Percentiles rank a stretch among this genome's conserved stretches.
Conservation (phyloP, 768 basidiomycete genomes). For the Amanita thiersii region DNA sequence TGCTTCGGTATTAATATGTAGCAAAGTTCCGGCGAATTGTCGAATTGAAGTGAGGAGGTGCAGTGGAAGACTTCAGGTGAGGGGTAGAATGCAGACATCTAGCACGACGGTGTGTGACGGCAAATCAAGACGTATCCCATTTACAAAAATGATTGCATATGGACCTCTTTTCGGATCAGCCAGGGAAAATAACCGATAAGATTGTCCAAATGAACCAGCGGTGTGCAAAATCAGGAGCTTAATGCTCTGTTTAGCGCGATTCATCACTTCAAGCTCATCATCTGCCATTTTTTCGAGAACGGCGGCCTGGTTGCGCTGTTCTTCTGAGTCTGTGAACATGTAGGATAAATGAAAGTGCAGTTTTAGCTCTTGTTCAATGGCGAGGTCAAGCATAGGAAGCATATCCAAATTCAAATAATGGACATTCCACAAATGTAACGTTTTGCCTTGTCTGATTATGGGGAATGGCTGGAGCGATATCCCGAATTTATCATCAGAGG, state of each 20-base stretch:
- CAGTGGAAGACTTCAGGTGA: neutral
- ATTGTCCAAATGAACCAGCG: conserved; percentile 12
- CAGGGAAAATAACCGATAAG: conserved; percentile 14
- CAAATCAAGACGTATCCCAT: conserved; percentile 29
- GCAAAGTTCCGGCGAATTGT: neutral
- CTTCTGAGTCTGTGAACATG: conserved; percentile 19
- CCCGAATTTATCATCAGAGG: no score
- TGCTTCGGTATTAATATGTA: neutral
- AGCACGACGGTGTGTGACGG: conserved; percentile 32
- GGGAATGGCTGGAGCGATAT: no score
- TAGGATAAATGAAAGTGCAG: conserved; percentile 20
- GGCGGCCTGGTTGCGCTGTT: conserved; percentile 13
- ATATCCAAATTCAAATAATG: conserved; percentile 29
- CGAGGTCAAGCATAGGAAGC: conserved; percentile 22
- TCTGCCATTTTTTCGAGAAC: no score
- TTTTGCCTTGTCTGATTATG: no score
- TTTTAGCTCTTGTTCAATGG: conserved; percentile 18
- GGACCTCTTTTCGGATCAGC: conserved; percentile 11
- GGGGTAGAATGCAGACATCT: conserved; percentile 1
- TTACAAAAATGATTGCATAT: conserved; percentile 30
- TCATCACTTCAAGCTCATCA: no score
- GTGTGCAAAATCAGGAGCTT: conserved; percentile 14
- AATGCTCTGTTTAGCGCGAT: conserved; percentile 7
- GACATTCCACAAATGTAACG: no score
- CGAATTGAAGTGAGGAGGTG: neutral